Evolutionary conservation across 1,139 yeast genomes (phyloP).

Genomic region (Blastobotrys buckinghamii): DNA sequence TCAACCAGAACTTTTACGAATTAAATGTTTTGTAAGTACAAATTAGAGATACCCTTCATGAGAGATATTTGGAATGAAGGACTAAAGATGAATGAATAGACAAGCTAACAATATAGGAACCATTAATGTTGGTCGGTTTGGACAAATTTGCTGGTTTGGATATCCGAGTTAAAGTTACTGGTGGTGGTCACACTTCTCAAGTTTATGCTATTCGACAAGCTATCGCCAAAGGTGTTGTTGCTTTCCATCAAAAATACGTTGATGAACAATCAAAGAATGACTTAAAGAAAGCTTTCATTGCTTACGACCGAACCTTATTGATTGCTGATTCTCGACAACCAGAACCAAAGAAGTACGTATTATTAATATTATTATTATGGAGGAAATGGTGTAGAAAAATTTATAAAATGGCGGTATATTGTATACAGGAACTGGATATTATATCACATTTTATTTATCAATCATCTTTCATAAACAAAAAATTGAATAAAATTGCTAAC

Average conservation of each 20-base stretch:
- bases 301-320: slow-evolving; percentile 99
- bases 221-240: slow-evolving; percentile 98
- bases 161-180: slow-evolving; percentile 98
- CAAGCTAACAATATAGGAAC: slow-evolving; percentile 97
- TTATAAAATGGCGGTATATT: neutral
- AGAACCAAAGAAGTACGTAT: slow-evolving; percentile 89
- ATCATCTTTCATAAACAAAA: no score
- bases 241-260: slow-evolving; percentile 98
- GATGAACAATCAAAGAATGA: slow-evolving; percentile 99
- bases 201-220: slow-evolving; percentile 99
- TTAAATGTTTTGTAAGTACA: neutral
- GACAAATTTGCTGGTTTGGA: slow-evolving; percentile 98
- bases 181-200: slow-evolving; percentile 99
- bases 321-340: slow-evolving; percentile 99
- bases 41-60: no score
- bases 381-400: no score
- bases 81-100: neutral
- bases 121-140: slow-evolving; percentile 95
- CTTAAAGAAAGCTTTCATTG: slow-evolving; percentile 94
- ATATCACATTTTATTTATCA: neutral
- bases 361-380: no score
- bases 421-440: neutral
- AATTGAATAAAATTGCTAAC: neutral
- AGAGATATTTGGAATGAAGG: neutral
- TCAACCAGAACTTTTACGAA: slow-evolving; percentile 97